Evolutionary conservation across 1,139 yeast species (phyloP), one percentile per base, ranked within the genome.

Genomic region (Fermentozyma sake): DNA sequence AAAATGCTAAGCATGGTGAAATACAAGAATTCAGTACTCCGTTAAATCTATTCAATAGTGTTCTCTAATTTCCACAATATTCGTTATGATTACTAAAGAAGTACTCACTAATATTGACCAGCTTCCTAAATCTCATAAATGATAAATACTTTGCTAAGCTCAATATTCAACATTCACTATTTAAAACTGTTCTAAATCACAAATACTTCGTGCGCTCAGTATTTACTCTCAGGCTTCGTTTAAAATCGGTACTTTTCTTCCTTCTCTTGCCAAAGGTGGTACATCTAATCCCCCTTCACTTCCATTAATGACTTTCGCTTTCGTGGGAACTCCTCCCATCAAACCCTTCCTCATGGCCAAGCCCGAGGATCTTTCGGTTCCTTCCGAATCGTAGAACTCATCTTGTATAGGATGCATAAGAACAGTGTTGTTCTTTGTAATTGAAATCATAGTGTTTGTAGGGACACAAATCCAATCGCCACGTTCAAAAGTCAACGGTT

Each of bases 391-490:
- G 55, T 79, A 87, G 58, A 79, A 89, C 53, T 91, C 96, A 52
- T 91, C 98, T 29, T 72, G 63, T 19, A 91, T 83, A 2, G 98
- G 98, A 48, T 89, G 95, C 64, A 91, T 63, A 29, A 91, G 62
- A 6, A 91, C 94, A 1, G 95, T 85, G 48, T 87, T 94, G 32
- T 58, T 57, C 32, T 76, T 79, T 38, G 79, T 79, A 34, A 91
- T 79, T 1, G 95, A 83, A n/a, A 91, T 55, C 3, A 81, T 61
- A 2, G 96, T 82, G 53, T 91, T 91, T 3, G 97, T 82, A 2
- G 97, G 98, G 2, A 91, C 95, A 11, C 96, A 81, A 34, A 91
- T 83, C 98, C 98, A 91, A 58, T 91, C 98, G 21, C 91, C 91
- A 33, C 98, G 65, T 59, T 91, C 97, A 55, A 91, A 91, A 0